Evolutionary conservation across 2,329 filamentous ascomycete species (phyloP), one percentile per base, ranked within the genome.

Genomic region (Gnomoniopsis sp.): DNA sequence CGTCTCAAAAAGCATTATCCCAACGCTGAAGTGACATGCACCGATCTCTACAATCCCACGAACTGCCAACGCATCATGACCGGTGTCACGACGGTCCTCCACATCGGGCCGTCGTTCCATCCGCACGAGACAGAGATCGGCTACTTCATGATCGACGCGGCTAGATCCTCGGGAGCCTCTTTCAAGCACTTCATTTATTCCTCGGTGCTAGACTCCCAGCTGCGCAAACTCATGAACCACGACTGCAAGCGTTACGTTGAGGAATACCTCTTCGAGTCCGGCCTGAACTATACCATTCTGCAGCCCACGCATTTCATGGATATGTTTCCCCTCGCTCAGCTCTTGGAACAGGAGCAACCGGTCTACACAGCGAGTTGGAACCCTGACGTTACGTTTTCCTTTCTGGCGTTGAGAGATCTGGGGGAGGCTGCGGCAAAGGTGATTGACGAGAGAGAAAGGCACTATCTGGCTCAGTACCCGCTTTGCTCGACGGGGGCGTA

Each of bases 111-210:
- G 8, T 65, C 67, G 1, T 70, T 74, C 55, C 69, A 74, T 38
- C 65, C 68, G 1, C 66, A 68, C 22, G 71, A 74, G 61, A 65
- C 65, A 2, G 61, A 69, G 44, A 65, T 71, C 19, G 71, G 72
- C 15, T 65, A 63, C 48, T 69, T 70, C 65, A 69, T 76, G 62
- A 66, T 75, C 60, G 71, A 76, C 38, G 69, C 71, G 10, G 70
- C 69, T 0, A 47, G 66, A 1, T 23, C 60, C 12, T 60, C 69
- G 49, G 55, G 59, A n/a, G 57, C 53, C 2, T 64, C 61, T 14
- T 68, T 73, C 62, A 65, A 67, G 57, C 49, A 52, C 49, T 52
- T 52, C 15, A 30, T 52, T 33, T 38, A 33, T 12, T 52, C 49
- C 4, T 52, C 49, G 12, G 49, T 41, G 11, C 26, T 52, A 15